Conservation (phyloP, 2,329 filamentous ascomycete species). For the Juglanconis oblonga region DNA sequence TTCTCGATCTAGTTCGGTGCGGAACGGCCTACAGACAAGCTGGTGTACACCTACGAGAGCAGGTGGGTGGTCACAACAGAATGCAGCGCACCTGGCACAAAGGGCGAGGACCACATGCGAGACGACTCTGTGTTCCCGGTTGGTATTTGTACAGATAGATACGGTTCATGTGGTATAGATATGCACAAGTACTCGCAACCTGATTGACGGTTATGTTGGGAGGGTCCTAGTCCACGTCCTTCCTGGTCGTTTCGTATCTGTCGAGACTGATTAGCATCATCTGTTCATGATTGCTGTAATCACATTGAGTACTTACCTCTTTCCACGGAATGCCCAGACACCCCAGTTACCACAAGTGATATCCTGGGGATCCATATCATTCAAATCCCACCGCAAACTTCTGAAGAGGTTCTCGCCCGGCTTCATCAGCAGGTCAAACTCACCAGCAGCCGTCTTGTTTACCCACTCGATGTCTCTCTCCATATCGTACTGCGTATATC, state of each 20-base stretch:
- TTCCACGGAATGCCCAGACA: conserved; percentile 94
- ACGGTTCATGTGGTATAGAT: not conserved
- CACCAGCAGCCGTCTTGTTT: conserved; percentile 76
- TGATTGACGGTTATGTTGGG: too few relatives aligned
- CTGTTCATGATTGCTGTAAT: not conserved
- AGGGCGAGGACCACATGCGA: too few relatives aligned
- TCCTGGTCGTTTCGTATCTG: conserved; percentile 63
- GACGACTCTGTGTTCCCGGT: too few relatives aligned
- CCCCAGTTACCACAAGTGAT: conserved; percentile 97
- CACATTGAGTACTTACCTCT: conserved; percentile 62
- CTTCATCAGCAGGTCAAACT: conserved; percentile 88
- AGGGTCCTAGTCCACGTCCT: conserved; percentile 32
- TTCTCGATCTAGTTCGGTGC: too few relatives aligned
- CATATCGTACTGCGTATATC: conserved; percentile 95
- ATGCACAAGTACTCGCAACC: not conserved
- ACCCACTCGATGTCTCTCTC: conserved; percentile 90
- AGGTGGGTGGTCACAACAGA: too few relatives aligned
- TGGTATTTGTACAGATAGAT: too few relatives aligned
- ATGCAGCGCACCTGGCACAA: too few relatives aligned
- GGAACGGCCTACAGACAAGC: too few relatives aligned
- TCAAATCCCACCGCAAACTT: conserved; percentile 93
- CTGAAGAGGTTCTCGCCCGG: conserved; percentile 93
- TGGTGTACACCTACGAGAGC: too few relatives aligned
- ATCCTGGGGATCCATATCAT: conserved; percentile 92
- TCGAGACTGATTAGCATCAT: conserved; percentile 29